Evolutionary conservation across 108 stramenopile species (phyloP).

Genomic region (Nitzschia palea): DNA sequence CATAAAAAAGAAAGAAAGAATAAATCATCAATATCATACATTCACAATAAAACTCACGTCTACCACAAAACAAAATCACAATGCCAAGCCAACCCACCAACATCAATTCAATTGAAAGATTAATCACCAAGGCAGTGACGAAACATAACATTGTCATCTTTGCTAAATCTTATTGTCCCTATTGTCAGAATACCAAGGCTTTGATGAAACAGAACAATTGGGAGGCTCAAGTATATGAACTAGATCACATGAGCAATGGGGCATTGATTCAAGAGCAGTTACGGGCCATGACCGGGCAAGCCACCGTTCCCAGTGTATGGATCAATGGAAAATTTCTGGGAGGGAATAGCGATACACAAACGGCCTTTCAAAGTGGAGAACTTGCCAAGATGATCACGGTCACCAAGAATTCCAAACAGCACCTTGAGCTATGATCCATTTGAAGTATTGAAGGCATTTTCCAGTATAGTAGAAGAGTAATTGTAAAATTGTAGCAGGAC

Average conservation of each 20-base stretch:
- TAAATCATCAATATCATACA: no score
- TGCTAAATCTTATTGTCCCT: conserved; percentile 62
- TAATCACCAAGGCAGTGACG: background rate
- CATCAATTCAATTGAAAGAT: background rate
- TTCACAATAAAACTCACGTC: no score
- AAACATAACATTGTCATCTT: conserved; percentile 50
- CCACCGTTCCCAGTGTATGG: conserved; percentile 78
- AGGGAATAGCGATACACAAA: conserved; percentile 67
- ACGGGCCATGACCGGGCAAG: conserved; percentile 46
- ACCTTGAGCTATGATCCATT: no score
- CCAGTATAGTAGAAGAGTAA: no score
- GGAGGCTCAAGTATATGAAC: background rate
- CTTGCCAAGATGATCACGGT: conserved; percentile 17
- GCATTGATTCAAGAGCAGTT: conserved; percentile 47
- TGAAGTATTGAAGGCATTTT: no score
- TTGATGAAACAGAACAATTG: background rate
- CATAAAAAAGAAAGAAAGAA: no score
- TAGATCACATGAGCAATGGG: conserved; percentile 32
- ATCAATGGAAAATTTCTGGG: conserved; percentile 66
- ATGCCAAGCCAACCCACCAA: no score
- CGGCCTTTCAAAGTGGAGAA: conserved; percentile 46
- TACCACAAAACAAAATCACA: no score
- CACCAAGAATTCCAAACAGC: background rate
- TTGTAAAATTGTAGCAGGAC: no score
- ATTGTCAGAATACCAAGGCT: conserved; percentile 23